These are phyloP conservation scores for Seiridium cupressi DNA, from an alignment of 2,329 filamentous ascomycete species.

Conservation along the genomic window DNA sequence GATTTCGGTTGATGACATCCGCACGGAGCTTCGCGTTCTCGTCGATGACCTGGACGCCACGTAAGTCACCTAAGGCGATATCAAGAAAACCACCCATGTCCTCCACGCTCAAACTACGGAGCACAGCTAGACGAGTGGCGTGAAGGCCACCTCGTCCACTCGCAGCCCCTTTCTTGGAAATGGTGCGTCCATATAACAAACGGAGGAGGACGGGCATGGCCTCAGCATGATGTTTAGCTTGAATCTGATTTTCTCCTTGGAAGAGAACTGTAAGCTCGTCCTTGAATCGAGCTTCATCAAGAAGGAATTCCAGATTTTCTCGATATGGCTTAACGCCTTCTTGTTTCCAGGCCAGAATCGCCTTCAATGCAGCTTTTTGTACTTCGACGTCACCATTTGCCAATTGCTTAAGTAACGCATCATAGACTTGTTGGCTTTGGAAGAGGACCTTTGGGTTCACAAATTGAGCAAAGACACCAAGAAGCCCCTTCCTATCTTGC, in stretches of 20 bases:
- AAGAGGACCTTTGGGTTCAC: conserved; percentile 83
- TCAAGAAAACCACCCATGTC: conserved; percentile 81
- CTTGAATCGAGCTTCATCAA: conserved; percentile 89
- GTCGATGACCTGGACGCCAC: conserved; percentile 59
- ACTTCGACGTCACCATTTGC: conserved; percentile 88
- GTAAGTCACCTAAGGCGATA: conserved; percentile 74
- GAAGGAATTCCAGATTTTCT: conserved; percentile 79
- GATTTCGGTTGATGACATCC: conserved; percentile 53
- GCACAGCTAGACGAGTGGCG: conserved; percentile 74
- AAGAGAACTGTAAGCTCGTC: conserved; percentile 92
- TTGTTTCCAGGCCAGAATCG: conserved; percentile 86
- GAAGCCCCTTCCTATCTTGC: conserved; percentile 79
- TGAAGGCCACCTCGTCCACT: conserved; percentile 80
- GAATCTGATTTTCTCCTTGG: conserved; percentile 71
- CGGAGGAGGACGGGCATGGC: conserved; percentile 86
- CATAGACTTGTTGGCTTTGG: conserved; percentile 72
- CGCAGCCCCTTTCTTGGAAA: conserved; percentile 74
- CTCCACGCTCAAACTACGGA: conserved; percentile 72
- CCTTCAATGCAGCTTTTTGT: conserved; percentile 81
- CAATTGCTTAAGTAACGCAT: conserved; percentile 71
- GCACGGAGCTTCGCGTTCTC: conserved; percentile 47
- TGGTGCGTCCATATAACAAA: conserved; percentile 84
- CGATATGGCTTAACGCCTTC: conserved; percentile 73
- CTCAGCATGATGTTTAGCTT: conserved; percentile 66
- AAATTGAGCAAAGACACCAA: conserved; percentile 81